Conservation (phyloP, 768 basidiomycete species). For the Chiua virens region DNA sequence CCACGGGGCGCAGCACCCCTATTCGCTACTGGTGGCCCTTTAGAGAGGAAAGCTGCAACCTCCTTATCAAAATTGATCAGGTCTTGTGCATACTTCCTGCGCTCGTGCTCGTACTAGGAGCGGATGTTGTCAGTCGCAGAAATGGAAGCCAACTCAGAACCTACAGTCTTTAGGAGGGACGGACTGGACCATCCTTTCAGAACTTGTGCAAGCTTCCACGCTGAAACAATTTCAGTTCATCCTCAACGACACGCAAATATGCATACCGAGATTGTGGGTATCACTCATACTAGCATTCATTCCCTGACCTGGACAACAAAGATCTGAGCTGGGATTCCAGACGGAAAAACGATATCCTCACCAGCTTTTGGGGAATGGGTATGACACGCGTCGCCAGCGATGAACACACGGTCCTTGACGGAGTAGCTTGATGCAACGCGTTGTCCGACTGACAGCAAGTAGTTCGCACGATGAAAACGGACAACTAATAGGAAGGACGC, state of each 20-base stretch:
- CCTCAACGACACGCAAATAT: constrained; percentile 18
- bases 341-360: constrained; percentile 17
- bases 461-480: background rate
- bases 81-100: constrained; percentile 67
- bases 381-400: constrained; percentile 75
- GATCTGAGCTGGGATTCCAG: background rate
- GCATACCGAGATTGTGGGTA: constrained; percentile 62
- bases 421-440: constrained; percentile 67
- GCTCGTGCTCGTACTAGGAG: constrained; percentile 65
- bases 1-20: constrained; percentile 33
- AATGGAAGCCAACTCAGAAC: constrained; percentile 4
- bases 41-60: constrained; percentile 66
- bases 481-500: constrained; percentile 15
- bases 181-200: constrained; percentile 41
- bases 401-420: constrained; percentile 65
- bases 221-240: constrained; percentile 48
- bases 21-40: constrained; percentile 55
- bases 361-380: constrained; percentile 69
- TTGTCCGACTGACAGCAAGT: constrained; percentile 55
- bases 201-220: constrained; percentile 50
- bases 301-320: constrained; percentile 52
- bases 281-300: constrained; percentile 81
- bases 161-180: constrained; percentile 41
- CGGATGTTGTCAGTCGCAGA: background rate
- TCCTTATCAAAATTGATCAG: constrained; percentile 71